Conservation (phyloP, 2,329 filamentous ascomycete species). For the Fusarium austroafricanum region DNA sequence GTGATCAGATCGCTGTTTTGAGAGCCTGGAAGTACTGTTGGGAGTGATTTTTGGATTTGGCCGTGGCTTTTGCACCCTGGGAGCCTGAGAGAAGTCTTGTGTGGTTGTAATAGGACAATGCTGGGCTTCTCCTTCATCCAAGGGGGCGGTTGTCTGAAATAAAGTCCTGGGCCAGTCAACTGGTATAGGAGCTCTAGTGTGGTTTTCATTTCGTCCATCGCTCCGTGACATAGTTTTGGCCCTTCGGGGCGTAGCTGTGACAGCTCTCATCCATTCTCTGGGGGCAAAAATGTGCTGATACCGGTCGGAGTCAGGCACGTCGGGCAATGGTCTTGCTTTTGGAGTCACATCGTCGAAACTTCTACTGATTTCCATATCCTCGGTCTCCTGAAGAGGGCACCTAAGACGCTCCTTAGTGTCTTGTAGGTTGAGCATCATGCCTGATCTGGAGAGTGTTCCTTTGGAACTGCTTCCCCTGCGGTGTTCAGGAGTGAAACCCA, state of each 20-base stretch:
- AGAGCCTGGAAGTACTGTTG: conserved; percentile 13
- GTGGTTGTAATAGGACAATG: conserved; percentile 5
- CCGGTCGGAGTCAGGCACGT: neutral
- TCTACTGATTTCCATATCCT: conserved; percentile 2
- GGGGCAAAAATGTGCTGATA: conserved; percentile 8
- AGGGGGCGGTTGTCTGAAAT: neutral
- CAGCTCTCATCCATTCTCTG: conserved; percentile 22
- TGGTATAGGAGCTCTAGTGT: neutral
- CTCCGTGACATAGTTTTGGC: conserved; percentile 7
- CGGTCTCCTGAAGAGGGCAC: neutral
- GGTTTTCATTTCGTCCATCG: neutral
- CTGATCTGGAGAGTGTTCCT: conserved; percentile 15
- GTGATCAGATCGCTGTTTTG: conserved; percentile 22
- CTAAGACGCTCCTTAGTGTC: conserved; percentile 29
- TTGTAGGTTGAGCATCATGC: conserved; percentile 30
- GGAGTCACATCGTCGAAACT: neutral
- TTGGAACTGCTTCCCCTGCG: neutral
- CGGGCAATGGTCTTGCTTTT: conserved; percentile 10
- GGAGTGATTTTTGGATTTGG: conserved; percentile 2
- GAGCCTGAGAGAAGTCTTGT: conserved; percentile 22
- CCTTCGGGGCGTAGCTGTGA: conserved; percentile 22
- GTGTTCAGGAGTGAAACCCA: conserved; percentile 41
- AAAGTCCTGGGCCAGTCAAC: neutral
- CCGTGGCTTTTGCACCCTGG: conserved; percentile 10
- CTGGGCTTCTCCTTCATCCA: neutral